Percentiles rank a stretch among this genome's conserved stretches.
Evolutionary conservation across 352 stramenopile species (phyloP).

Genomic region (Phytopythium chamaehyphon): DNA sequence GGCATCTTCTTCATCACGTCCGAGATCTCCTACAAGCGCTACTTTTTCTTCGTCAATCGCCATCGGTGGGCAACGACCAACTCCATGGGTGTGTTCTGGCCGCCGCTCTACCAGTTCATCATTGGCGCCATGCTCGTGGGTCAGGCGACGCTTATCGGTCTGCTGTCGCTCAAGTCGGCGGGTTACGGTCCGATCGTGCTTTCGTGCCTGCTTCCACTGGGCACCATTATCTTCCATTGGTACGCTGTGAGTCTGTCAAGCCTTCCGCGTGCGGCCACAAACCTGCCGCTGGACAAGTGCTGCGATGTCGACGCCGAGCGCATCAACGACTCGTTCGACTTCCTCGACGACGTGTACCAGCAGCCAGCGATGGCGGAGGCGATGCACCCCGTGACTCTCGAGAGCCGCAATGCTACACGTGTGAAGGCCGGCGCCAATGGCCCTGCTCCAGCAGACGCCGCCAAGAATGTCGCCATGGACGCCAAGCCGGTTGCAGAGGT

Average conservation of each 20-base stretch:
- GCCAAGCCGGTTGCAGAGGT: slow-evolving; percentile 11
- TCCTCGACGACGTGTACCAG: slow-evolving; percentile 64
- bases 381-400: slow-evolving; percentile 23
- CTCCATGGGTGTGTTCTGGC: slow-evolving; percentile 64
- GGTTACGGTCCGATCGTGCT: slow-evolving; percentile 38
- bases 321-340: slow-evolving; percentile 47
- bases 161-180: slow-evolving; percentile 64
- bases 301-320: slow-evolving; percentile 57
- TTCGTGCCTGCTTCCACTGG: slow-evolving; percentile 35
- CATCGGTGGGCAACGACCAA: slow-evolving; percentile 51
- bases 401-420: slow-evolving; percentile 4
- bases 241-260: slow-evolving; percentile 52
- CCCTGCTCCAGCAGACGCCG: slow-evolving; percentile 1
- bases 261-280: slow-evolving; percentile 39
- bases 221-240: slow-evolving; percentile 63
- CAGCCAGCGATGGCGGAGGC: slow-evolving; percentile 58
- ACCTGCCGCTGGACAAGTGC: slow-evolving; percentile 60
- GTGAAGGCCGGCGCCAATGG: slow-evolving; percentile 1
- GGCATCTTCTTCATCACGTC: slow-evolving; percentile 64
- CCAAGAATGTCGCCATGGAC: slow-evolving; percentile 1
- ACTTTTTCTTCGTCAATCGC: slow-evolving; percentile 65
- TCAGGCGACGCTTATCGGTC: slow-evolving; percentile 58
- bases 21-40: slow-evolving; percentile 66
- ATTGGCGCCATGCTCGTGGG: slow-evolving; percentile 55
- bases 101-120: slow-evolving; percentile 61